Percentiles rank a stretch among this genome's conserved stretches.
phyloP scores from a whole-genome alignment of 768 basidiomycete genomes.

The Hygrophorus pudorinus region DNA sequence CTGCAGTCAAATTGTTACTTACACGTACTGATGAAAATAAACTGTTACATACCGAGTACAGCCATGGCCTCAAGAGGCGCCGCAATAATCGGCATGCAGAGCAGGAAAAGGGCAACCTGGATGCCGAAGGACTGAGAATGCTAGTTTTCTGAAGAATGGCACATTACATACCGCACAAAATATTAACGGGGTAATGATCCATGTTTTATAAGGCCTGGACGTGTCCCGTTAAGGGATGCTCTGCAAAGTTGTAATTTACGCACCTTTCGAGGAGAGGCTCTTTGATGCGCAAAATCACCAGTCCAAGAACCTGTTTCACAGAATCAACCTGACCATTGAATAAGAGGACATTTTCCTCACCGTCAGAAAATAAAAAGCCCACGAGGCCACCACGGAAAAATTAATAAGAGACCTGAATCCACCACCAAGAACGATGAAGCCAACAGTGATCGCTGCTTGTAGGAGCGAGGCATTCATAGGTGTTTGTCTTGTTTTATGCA shows the following conservation, averaged over 20 bases:
- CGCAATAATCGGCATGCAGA: constrained; percentile 92
- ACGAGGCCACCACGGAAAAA: constrained; percentile 79
- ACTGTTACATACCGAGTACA: constrained; percentile 52
- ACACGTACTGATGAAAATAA: constrained; percentile 2
- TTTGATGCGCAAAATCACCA: constrained; percentile 80
- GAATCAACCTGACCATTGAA: background rate
- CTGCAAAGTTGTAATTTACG: background rate
- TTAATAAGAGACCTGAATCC: constrained; percentile 86
- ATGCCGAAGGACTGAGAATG: constrained; percentile 4
- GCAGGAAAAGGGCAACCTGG: constrained; percentile 79
- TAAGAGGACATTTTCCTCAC: constrained; percentile 28
- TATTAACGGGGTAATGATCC: constrained; percentile 79
- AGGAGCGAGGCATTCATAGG: constrained; percentile 83
- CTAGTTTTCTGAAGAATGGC: background rate
- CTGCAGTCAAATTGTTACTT: constrained; percentile 28
- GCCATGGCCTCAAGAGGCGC: constrained; percentile 84
- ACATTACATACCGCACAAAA: constrained; percentile 68
- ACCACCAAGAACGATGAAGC: constrained; percentile 79
- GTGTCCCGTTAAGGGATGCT: background rate
- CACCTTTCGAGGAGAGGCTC: constrained; percentile 84
- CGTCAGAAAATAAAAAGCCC: constrained; percentile 83
- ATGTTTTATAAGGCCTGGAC: constrained; percentile 84
- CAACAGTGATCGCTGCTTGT: constrained; percentile 62
- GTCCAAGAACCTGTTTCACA: constrained; percentile 60
- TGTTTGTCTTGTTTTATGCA: constrained; percentile 69